These are phyloP conservation scores for Ganoderma boninense DNA, from an alignment of 1,284 basidiomycete genomes.

Conservation along the genomic window DNA sequence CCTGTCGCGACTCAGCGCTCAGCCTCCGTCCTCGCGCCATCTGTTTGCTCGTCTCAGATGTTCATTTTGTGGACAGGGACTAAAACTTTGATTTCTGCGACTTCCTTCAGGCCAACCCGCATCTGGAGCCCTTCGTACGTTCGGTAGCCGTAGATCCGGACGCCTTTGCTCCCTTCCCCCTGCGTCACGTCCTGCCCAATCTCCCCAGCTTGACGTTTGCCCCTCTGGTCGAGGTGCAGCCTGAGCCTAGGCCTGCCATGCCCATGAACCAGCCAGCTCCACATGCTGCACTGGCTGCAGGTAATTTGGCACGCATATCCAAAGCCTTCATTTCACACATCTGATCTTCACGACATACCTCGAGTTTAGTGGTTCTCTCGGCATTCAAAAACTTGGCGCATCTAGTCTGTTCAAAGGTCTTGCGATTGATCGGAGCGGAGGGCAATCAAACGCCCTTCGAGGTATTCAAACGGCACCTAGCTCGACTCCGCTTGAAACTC, in stretches of 20 bases:
- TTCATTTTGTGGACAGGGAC: background rate
- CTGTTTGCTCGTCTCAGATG: background rate
- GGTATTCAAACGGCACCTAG: too few species aligned
- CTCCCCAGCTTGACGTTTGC: background rate
- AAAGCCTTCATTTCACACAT: background rate
- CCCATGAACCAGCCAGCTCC: background rate
- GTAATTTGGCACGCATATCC: background rate
- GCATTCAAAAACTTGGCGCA: background rate
- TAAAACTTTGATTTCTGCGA: background rate
- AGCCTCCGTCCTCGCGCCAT: background rate
- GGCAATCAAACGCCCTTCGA: background rate
- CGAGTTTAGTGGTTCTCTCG: background rate
- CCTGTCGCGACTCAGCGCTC: conserved; percentile 1
- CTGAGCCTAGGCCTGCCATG: background rate
- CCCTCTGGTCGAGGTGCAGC: background rate
- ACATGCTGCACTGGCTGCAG: too few species aligned
- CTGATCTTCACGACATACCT: background rate
- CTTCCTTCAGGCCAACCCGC: background rate
- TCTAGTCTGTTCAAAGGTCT: background rate
- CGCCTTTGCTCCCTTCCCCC: background rate
- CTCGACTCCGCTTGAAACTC: too few species aligned
- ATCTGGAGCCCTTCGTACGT: background rate
- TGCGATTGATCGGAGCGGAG: background rate
- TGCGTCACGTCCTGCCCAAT: background rate
- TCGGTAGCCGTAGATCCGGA: background rate